Evolutionary conservation across 257 asterid species (phyloP).

Genomic region (Capsicum pubescens): DNA sequence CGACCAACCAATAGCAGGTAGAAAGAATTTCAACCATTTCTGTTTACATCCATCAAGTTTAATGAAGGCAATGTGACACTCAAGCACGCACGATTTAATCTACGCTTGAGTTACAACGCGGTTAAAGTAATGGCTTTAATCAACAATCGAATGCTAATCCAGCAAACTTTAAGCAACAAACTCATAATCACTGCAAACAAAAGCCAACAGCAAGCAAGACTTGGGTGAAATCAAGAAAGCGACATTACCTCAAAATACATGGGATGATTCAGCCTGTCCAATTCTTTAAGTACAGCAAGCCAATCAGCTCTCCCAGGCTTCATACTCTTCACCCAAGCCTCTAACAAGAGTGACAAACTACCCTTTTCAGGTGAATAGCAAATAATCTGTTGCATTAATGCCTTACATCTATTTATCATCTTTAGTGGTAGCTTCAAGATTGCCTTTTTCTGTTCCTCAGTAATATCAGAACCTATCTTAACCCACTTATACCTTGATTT

Average conservation of each 20-base stretch:
- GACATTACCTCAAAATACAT: constrained; percentile 68
- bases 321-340: constrained; percentile 81
- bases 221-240: not conserved
- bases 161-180: not conserved
- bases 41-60: not conserved
- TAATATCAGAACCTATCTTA: constrained; percentile 43
- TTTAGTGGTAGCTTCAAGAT: constrained; percentile 56
- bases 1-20: not conserved
- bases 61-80: not conserved
- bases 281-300: constrained; percentile 78
- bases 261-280: constrained; percentile 66
- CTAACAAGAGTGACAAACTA: constrained; percentile 57
- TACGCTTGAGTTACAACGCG: not conserved
- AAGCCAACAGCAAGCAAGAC: not conserved
- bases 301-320: constrained; percentile 85
- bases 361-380: constrained; percentile 65
- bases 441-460: constrained; percentile 61
- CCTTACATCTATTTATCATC: constrained; percentile 78
- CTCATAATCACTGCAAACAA: not conserved
- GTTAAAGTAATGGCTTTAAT: not conserved
- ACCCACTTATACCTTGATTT: constrained; percentile 54
- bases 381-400: constrained; percentile 61
- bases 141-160: not conserved
- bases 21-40: not conserved
- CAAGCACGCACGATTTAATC: constrained; percentile 4